Evolutionary conservation across 75 land plant genomes (phyloP), one percentile per base, ranked within the genome.

Genomic region (Isoetes taiwanensis): DNA sequence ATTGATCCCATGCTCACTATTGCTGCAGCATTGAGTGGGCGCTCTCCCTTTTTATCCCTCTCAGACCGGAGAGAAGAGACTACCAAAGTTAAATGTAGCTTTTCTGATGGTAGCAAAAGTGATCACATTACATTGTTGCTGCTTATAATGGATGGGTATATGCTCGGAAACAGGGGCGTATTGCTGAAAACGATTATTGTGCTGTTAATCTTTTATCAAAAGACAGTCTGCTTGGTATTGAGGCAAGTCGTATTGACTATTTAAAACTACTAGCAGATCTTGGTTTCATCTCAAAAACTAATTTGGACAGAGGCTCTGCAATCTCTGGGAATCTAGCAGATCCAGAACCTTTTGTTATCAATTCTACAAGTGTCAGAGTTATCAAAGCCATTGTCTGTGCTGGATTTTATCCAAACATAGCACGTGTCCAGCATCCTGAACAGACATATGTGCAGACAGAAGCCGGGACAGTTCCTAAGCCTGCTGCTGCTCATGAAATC

Each of bases 1-100:
- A 72, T 71, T n/a, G 63, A 71, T 52, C 73, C 73, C 10, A 37
- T 70, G 20, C 73, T 71, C 39, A 71, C 73, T 25, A 52, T 71
- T 35, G 72, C 73, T 58, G 54, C 73, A 19, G 50, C 73, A 9
- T 52, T 70, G 24, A 61, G 73, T 48, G 73, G 65, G 14, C 73
- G 73, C 26, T 43, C 63, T 14, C 72, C 71, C 20, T 69, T 71
- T 24, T 28, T 71, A 1, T 60, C 41, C 23, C 64, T 64, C 10
- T 28, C 57, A 30, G 72, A 70, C 23, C 57, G 41, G 30, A 28
- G 72, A 23, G 46, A 67, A 34, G 66, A 66, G 34, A 63, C 69
- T 42, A 32, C 43, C 20, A 31, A 28, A 17, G 69, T 63, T 0
- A 28, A 53, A 32, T 56, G 34, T 40, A 52, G 34, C 14, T 50